Evolutionary conservation across 2,329 filamentous ascomycete species (phyloP), one percentile per base, ranked within the genome.

Genomic region (Verticillium longisporum): DNA sequence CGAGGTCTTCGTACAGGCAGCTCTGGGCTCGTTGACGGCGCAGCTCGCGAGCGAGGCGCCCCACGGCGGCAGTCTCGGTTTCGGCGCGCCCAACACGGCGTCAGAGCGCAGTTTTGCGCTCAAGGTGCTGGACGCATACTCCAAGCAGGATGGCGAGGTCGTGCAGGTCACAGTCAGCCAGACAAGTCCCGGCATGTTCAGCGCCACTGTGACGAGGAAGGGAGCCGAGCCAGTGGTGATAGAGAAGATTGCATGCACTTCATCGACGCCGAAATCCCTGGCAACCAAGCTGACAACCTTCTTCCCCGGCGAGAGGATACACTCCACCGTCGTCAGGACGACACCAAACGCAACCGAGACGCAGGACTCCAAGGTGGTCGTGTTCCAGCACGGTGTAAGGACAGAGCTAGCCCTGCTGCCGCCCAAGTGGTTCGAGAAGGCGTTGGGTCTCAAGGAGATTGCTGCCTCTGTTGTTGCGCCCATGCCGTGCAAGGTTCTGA

Each of bases 401-500:
- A 85, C 83, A 6, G 82, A 87, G 63, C 73, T 88, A 32, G 74
- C 74, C 10, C 74, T 88, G n/a, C 71, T 82, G 50, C 76, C 77
- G 18, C 92, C 94, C 0, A 80, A 80, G 55, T 99, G 93, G 92
- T 89, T 90, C 61, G 90, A 92, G 68, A 94, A 96, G 75, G 92
- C 92, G 0, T 80, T 97, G 7, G 93, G 94, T 0, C 78, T 90
- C 64, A 93, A 91, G 72, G 91, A 96, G 70, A 83, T 84, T 0
- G 82, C 87, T 6, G 93, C 94, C 62, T 95, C 89, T 59, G 92
- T 98, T 1, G 82, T 91, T 31, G 92, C 95, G 26, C 95, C 95
- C 0, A 99, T 99, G 95, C 95, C 95, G 1, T 98, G 95, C 77
- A 98, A 98, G 78, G 89, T 99, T 32, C 77, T 99, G 64, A 87